These are phyloP conservation scores for Galeopsis tetrahit DNA, from an alignment of 257 asterid genomes.

Conservation along the genomic window DNA sequence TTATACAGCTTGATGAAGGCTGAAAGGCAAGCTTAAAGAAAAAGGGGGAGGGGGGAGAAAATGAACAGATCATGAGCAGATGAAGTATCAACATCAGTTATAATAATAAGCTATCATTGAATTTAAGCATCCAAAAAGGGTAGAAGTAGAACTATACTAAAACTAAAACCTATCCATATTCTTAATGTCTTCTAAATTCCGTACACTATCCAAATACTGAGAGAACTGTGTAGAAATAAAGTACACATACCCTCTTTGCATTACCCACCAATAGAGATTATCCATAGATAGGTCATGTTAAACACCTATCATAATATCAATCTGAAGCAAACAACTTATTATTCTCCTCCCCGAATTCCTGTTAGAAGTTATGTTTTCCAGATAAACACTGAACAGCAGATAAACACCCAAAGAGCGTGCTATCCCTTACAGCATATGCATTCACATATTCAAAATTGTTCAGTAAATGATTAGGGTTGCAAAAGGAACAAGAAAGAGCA, in stretches of 20 bases:
- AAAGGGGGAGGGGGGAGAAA: background rate
- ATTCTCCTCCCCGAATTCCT: background rate
- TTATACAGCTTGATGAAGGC: constrained; percentile 17
- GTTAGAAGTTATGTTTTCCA: constrained; percentile 6
- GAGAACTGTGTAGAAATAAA: background rate
- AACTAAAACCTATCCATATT: background rate
- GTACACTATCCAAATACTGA: background rate
- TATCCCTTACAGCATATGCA: background rate
- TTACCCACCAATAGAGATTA: background rate
- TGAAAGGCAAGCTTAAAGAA: background rate
- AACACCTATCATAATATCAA: background rate
- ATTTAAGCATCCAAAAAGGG: constrained; percentile 26
- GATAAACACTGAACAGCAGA: constrained; percentile 6
- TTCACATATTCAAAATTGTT: background rate
- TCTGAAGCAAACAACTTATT: constrained; percentile 4
- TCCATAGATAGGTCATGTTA: constrained; percentile 9
- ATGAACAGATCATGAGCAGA: constrained; percentile 6
- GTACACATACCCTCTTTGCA: constrained; percentile 5
- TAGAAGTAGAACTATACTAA: background rate
- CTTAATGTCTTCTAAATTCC: constrained; percentile 12
- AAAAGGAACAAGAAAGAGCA: constrained; percentile 8
- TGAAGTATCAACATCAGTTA: background rate
- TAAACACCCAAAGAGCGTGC: background rate
- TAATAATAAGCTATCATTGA: constrained; percentile 2
- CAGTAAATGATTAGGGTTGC: constrained; percentile 22